These are phyloP conservation scores for Chernovozyma aurita DNA, from an alignment of 1,139 yeast genomes.

Conservation along the genomic window DNA sequence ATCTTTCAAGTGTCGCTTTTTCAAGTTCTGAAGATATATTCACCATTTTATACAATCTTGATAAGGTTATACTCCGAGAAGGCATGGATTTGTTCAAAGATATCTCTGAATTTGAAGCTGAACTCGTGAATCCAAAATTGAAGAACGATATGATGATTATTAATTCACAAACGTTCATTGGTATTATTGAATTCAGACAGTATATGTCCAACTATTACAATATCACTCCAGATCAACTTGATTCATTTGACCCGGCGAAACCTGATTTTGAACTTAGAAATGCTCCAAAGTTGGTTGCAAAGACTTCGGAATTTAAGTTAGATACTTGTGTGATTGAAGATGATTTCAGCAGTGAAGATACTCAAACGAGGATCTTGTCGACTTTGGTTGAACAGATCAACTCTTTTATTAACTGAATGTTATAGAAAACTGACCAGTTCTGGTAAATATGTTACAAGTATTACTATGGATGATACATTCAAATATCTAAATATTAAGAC, in stretches of 20 bases:
- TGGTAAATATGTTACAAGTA: too few species aligned
- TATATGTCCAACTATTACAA: slow-evolving; percentile 13
- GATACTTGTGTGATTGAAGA: slow-evolving; percentile 4
- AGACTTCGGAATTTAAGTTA: slow-evolving; percentile 8
- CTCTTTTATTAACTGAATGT: neutral
- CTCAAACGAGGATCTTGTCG: slow-evolving; percentile 3
- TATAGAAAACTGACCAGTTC: neutral
- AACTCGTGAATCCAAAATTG: neutral
- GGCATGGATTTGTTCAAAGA: slow-evolving; percentile 32
- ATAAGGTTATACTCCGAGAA: slow-evolving; percentile 19
- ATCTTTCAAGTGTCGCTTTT: slow-evolving; percentile 36
- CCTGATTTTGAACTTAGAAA: slow-evolving; percentile 23
- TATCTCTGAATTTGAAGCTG: slow-evolving; percentile 3
- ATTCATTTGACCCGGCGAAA: slow-evolving; percentile 19
- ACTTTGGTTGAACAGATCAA: slow-evolving; percentile 8
- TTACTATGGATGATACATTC: too few species aligned
- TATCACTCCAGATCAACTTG: slow-evolving; percentile 18
- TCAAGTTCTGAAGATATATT: slow-evolving; percentile 37
- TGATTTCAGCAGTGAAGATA: slow-evolving; percentile 1
- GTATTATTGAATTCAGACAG: slow-evolving; percentile 18
- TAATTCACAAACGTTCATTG: slow-evolving; percentile 18
- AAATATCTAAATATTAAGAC: too few species aligned
- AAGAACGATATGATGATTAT: neutral
- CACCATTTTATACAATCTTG: slow-evolving; percentile 13
- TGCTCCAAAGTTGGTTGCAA: slow-evolving; percentile 13